These are phyloP conservation scores for Dactylorhiza incarnata DNA, from an alignment of 106 monocot genomes.

Conservation along the genomic window DNA sequence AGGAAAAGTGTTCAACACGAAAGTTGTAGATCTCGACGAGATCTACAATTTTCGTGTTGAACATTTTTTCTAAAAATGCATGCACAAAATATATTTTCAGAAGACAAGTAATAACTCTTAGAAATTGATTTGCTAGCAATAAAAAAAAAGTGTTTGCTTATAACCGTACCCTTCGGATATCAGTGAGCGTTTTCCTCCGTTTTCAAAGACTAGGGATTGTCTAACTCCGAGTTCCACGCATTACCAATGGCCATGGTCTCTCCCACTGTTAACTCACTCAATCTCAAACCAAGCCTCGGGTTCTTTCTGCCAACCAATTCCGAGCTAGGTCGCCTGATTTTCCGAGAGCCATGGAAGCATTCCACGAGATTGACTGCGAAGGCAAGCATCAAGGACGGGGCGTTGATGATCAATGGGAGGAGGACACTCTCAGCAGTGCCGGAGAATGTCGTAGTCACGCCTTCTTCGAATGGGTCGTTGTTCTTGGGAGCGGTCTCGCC, in stretches of 20 bases:
- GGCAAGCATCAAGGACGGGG: conserved; percentile 17
- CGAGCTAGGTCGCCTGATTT: conserved; percentile 3
- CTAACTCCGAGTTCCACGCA: neutral
- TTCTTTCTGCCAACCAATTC: conserved; percentile 6
- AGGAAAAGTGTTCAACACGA: too few species aligned
- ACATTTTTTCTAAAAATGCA: too few species aligned
- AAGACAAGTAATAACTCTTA: too few species aligned
- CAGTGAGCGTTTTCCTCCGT: neutral
- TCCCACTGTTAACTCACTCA: conserved; percentile 1
- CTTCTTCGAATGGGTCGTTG: neutral
- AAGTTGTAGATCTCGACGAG: too few species aligned
- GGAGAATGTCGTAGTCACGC: conserved; percentile 24
- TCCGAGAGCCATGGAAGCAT: conserved; percentile 10
- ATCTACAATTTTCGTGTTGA: too few species aligned
- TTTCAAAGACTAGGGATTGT: neutral
- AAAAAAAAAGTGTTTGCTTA: too few species aligned
- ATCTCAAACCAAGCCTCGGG: conserved; percentile 3
- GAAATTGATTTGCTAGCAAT: too few species aligned
- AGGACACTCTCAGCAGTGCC: conserved; percentile 25
- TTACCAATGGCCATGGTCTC: conserved; percentile 9
- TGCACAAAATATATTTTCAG: too few species aligned
- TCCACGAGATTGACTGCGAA: conserved; percentile 20
- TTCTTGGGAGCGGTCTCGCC: conserved; percentile 31
- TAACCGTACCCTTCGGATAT: too few species aligned
- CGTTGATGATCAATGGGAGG: conserved; percentile 31